Percentiles rank a stretch among this genome's conserved stretches.
These are phyloP conservation scores for Aureobasidium musti DNA, from an alignment of 2,329 filamentous ascomycete genomes.

Conservation along the genomic window DNA sequence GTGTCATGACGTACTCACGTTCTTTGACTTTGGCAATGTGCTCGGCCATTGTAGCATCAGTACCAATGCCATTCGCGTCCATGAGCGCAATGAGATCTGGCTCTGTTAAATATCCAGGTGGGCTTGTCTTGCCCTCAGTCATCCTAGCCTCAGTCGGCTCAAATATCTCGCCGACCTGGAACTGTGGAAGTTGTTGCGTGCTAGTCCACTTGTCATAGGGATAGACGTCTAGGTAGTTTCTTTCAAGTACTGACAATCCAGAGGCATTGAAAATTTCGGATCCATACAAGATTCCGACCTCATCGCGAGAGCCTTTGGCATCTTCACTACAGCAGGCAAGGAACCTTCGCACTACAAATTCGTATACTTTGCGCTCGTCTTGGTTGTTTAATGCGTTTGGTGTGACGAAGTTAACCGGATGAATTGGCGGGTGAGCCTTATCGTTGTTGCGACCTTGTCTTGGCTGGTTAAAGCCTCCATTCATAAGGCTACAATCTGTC, in stretches of 20 bases:
- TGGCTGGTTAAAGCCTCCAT: conserved; percentile 78
- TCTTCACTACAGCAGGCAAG: conserved; percentile 95
- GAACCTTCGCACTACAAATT: conserved; percentile 89
- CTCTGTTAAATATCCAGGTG: conserved; percentile 87
- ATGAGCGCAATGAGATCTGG: conserved; percentile 94
- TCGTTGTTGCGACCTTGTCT: conserved; percentile 86
- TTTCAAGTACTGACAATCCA: conserved; percentile 79
- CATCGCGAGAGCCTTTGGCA: conserved; percentile 80
- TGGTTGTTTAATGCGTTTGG: conserved; percentile 61
- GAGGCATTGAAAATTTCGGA: conserved; percentile 79
- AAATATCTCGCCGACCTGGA: conserved; percentile 76
- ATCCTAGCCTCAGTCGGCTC: conserved; percentile 87
- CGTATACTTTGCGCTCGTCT: conserved; percentile 78
- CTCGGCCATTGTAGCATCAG: conserved; percentile 98
- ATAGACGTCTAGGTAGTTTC: conserved; percentile 94
- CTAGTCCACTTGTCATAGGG: conserved; percentile 96
- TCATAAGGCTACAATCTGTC: conserved; percentile 55
- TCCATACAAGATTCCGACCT: conserved; percentile 82
- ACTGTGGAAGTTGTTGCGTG: conserved; percentile 77
- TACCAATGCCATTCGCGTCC: conserved; percentile 98
- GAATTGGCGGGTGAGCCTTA: conserved; percentile 95
- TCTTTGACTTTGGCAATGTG: conserved; percentile 96
- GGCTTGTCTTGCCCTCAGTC: conserved; percentile 82
- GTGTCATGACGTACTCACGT: conserved; percentile 76
- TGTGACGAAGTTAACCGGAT: conserved; percentile 83